These are phyloP conservation scores for Aspergillus sp. DNA, from an alignment of 2,329 filamentous ascomycete species.

Conservation along the genomic window DNA sequence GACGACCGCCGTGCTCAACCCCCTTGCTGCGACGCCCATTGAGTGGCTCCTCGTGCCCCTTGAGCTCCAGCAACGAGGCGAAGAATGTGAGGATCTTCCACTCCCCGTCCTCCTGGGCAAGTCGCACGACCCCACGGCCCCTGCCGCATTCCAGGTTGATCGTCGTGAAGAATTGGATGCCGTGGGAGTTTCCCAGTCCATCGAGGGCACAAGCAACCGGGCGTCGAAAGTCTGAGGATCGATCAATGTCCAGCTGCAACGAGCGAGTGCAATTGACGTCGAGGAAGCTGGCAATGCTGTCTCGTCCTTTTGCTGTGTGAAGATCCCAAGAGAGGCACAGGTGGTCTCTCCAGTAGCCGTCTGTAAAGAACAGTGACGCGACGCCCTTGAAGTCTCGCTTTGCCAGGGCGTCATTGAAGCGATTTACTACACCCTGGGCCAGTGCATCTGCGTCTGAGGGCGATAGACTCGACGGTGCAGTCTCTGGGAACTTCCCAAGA, in stretches of 20 bases:
- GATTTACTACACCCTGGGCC: conserved; percentile 36
- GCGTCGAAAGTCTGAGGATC: conserved; percentile 32
- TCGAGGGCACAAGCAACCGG: conserved; percentile 53
- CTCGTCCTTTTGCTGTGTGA: conserved; percentile 50
- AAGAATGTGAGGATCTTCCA: conserved; percentile 68
- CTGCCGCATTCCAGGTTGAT: conserved; percentile 55
- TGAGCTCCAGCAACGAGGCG: conserved; percentile 57
- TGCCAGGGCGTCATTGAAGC: conserved; percentile 41
- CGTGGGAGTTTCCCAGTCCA: conserved; percentile 47
- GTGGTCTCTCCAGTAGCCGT: conserved; percentile 61
- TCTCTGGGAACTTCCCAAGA: conserved; percentile 43
- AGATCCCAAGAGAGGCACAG: conserved; percentile 58
- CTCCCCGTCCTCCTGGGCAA: conserved; percentile 43
- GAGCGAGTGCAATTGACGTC: conserved; percentile 41
- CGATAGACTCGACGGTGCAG: conserved; percentile 27
- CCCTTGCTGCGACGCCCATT: conserved; percentile 54
- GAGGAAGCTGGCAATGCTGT: conserved; percentile 39
- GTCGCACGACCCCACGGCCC: conserved; percentile 57
- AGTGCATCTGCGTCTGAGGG: conserved; percentile 36
- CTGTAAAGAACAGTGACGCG: conserved; percentile 48
- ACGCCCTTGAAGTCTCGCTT: conserved; percentile 34
- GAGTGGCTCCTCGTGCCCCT: conserved; percentile 53
- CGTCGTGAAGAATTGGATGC: conserved; percentile 58
- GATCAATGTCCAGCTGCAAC: conserved; percentile 44
- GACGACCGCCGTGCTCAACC: conserved; percentile 55